Base-by-base conservation (phyloP, 2,329 filamentous ascomycete species). In the Paraconiothyrium sp. region DNA sequence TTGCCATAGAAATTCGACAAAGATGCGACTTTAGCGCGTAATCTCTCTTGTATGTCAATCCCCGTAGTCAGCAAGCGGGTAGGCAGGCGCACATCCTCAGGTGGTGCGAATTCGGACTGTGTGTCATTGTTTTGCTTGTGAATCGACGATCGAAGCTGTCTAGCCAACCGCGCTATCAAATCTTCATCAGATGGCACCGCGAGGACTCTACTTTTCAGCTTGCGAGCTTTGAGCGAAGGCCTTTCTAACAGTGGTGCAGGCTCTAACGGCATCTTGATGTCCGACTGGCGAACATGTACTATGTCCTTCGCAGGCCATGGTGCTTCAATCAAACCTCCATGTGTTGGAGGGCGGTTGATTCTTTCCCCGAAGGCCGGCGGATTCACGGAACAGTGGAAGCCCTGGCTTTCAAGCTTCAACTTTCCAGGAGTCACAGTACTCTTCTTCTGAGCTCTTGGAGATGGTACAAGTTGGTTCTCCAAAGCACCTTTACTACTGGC, bases 261-360 rank as follows among this genome's bases (percentile, higher is more conserved):
- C 20, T 32, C 24, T 32, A 57, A 27, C 16, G 59, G 37, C 11
- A 4, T 13, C 11, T 49, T n/a, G 0, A 34, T 14, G 4, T 71
- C 65, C 1, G 69, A 27, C 47, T 75, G 76, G 4, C 75, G 74
- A 34, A 77, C 76, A 66, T 78, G 76, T 0, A 84, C 79, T 73
- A 87, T 88, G 7, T 83, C 90, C 64, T 84, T 83, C 52, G 86
- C 85, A 41, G 92, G 92, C 90, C 92, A 95, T n/a, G 87, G 82
- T 3, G 92, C 86, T 57, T 91, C 84, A 64, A 83, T 81, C 9
- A 89, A 84, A 2, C 90, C 91, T 0, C 89, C 87, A n/a, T 90
- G 83, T 69, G 87, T 92, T 4, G 87, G 55, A 70, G 70, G 67
- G 46, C 76, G 68, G 32, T 57, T 72, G 51, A 61, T 67, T 41